Evolutionary conservation across 2,329 filamentous ascomycete species (phyloP), one percentile per base, ranked within the genome.

Genomic region (Neurospora sp.): DNA sequence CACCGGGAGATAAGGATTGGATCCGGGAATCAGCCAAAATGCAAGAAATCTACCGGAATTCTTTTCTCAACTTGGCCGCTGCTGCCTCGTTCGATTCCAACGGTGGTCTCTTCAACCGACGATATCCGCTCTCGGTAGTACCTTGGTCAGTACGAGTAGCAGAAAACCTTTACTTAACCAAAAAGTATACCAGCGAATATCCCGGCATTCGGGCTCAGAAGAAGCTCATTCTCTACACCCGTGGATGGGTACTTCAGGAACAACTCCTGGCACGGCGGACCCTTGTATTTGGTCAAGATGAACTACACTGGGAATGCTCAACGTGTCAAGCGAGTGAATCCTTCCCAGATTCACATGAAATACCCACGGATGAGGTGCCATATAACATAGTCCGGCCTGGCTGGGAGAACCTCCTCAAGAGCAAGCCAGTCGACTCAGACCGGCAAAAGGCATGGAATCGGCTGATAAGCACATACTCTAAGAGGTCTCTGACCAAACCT

Each of bases 191-290:
- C n/a, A n/a, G n/a, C n/a, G n/a, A n/a, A n/a, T n/a, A n/a, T n/a
- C n/a, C n/a, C n/a, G n/a, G n/a, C n/a, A n/a, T n/a, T n/a, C n/a
- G n/a, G n/a, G n/a, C n/a, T n/a, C n/a, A n/a, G n/a, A n/a, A n/a
- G n/a, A n/a, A n/a, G 19, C 52, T 62, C 52, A 36, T 62, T 33
- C 52, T 62, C 2, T 36, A 17, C 52, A 62, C 52, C 3, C 52
- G 52, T 17, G 28, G 52, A 3, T 62, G 52, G 52, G 52, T 62
- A 10, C 15, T 62, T 62, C 52, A 62, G 52, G 52, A 62, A 62
- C 52, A 62, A n/a, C 15, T 62, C 28, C 8, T 62, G 52, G 12
- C 52, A 1, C 52, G 52, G 2, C 52, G 52, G 1, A 36, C 52
- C 8, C 52, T 62, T 17, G 0, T 33, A 0, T 62, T 62, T 62